Base-by-base conservation (phyloP, 148 eudicot genomes). In the Beta vulgaris region DNA sequence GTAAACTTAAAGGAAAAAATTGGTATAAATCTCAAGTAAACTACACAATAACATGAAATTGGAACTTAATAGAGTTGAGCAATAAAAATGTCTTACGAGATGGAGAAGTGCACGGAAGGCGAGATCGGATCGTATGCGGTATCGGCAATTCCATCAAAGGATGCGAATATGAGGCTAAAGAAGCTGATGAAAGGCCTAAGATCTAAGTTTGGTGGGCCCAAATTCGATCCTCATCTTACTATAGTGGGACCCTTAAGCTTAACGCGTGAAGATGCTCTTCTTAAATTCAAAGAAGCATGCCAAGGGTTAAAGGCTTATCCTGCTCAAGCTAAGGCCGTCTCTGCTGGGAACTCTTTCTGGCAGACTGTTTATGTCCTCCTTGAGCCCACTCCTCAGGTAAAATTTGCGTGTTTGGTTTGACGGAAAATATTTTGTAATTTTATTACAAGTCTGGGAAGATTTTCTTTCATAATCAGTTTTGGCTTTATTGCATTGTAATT, bases 201-300 rank as follows among this genome's bases (percentile, higher is more conserved):
- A 66, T 66, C 69, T 8, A 25, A 66, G 48, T 66, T 40, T 3
- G 69, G 69, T 40, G 69, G 69, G 21, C 69, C 69, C 31, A 40
- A 66, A 19, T 40, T 66, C 11, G 69, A 66, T 66, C 46, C 43
- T 40, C 69, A 66, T 26, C 69, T 66, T 23, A 66, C 69, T 3
- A 32, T 66, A 1, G 49, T 42, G 18, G 69, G 69, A 4, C 69
- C 69, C 14, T 39, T 66, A 5, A 66, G 28, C 31, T 40, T 66
- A 66, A 66, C 69, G 0, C 3, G 26, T 19, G 14, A 66, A 13
- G 49, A 66, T 66, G 69, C 69, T 3, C 15, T 12, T 36, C 32
- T 23, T 3, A 66, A 66, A 26, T 66, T 66, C 25, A 10, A 25
- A 8, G 49, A 18, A 39, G 49, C 49, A 7, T 66, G 69, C 21